A percentile compares a stretch with the other conserved stretches of the same genome.
Conservation (phyloP, 129 eudicot species). For the Scalesia atractyloides region DNA sequence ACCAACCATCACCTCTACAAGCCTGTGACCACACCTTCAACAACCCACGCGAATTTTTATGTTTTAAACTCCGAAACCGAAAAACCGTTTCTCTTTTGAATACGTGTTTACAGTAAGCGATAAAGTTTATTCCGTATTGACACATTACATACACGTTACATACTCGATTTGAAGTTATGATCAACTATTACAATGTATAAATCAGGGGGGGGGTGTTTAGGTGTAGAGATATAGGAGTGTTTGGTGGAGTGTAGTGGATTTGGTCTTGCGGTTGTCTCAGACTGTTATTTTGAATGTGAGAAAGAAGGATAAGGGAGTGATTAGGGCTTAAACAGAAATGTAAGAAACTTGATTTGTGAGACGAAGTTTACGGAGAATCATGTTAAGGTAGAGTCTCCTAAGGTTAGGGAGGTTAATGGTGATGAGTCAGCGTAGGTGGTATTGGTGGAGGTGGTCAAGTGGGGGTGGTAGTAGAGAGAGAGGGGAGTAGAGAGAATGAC, state of each 20-base stretch:
- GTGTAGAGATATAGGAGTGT: slow-evolving; percentile 6
- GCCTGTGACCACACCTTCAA: slow-evolving; percentile 37
- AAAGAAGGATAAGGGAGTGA: slow-evolving; percentile 48
- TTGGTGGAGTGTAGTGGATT: slow-evolving; percentile 12
- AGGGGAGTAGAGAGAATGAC: slow-evolving; percentile 6
- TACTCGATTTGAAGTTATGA: slow-evolving; percentile 20
- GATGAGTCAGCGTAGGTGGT: slow-evolving; percentile 48
- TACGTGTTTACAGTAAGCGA: slow-evolving; percentile 39
- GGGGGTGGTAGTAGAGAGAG: slow-evolving; percentile 66
- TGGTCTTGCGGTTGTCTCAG: slow-evolving; percentile 68
- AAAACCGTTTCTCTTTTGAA: slow-evolving; percentile 34
- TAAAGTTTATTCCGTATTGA: not conserved
- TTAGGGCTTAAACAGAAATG: slow-evolving; percentile 70
- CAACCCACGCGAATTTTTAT: not conserved
- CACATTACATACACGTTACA: not conserved
- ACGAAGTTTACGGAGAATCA: slow-evolving; percentile 58
- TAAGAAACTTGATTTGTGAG: slow-evolving; percentile 73
- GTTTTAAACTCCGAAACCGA: slow-evolving; percentile 40
- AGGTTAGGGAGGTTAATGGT: slow-evolving; percentile 42
- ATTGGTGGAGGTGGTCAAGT: slow-evolving; percentile 54
- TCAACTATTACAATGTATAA: slow-evolving; percentile 24
- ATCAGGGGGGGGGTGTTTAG: not conserved
- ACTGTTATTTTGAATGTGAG: slow-evolving; percentile 35
- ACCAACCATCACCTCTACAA: not conserved
- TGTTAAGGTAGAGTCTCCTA: slow-evolving; percentile 39